phyloP scores from a whole-genome alignment of 2,329 filamentous ascomycete species.

The Amylocarpus encephaloides region DNA sequence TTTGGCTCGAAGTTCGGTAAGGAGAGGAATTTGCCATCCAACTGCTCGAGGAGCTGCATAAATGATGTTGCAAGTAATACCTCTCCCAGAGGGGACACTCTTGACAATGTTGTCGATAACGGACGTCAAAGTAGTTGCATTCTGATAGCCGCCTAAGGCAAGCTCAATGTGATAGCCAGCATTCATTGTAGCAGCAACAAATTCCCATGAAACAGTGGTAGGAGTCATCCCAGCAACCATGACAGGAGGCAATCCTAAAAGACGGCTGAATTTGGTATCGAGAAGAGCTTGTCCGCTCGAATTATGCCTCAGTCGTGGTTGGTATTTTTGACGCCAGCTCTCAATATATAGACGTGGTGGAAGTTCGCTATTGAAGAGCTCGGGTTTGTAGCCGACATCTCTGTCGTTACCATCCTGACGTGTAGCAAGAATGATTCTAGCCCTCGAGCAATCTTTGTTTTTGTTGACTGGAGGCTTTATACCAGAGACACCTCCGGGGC shows the following conservation, averaged over 20 bases:
- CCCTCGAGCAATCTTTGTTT: constrained; percentile 98
- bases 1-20: constrained; percentile 72
- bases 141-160: constrained; percentile 84
- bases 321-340: constrained; percentile 96
- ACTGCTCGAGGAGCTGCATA: constrained; percentile 87
- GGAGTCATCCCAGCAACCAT: constrained; percentile 95
- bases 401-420: constrained; percentile 80
- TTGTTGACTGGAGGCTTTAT: constrained; percentile 93
- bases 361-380: constrained; percentile 93
- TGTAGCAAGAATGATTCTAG: constrained; percentile 90
- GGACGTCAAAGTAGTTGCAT: constrained; percentile 72
- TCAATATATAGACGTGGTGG: constrained; percentile 91
- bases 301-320: constrained; percentile 84
- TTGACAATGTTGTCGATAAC: constrained; percentile 81
- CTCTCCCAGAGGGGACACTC: constrained; percentile 74
- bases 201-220: constrained; percentile 82
- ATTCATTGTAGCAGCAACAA: constrained; percentile 87
- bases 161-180: constrained; percentile 92
- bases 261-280: constrained; percentile 90
- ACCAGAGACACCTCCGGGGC: constrained; percentile 92
- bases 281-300: constrained; percentile 85
- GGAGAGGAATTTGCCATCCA: constrained; percentile 84
- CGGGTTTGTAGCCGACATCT: constrained; percentile 95
- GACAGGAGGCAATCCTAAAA: constrained; percentile 80
- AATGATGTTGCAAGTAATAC: constrained; percentile 85